Percentiles rank a stretch among this genome's conserved stretches.
Conservation (phyloP, 2,329 filamentous ascomycete genomes). For the Fusarium tuaranense region DNA sequence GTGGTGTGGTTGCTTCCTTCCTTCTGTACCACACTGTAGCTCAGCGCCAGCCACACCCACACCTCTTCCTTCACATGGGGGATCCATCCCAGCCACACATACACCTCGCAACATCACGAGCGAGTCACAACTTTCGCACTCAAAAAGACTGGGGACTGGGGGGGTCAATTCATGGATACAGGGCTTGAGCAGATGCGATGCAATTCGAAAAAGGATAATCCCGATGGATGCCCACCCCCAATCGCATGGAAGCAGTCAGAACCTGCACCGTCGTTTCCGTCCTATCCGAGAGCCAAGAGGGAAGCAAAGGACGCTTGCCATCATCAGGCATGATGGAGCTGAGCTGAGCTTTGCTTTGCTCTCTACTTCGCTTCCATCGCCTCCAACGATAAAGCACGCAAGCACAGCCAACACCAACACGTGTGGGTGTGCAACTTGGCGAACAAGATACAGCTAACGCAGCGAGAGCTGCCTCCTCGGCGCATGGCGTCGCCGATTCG, state of each 20-base stretch:
- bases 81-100: conserved; percentile 22
- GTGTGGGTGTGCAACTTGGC: conserved; percentile 22
- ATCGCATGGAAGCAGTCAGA: neutral
- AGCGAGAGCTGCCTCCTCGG: conserved; percentile 14
- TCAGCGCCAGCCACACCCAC: conserved; percentile 5
- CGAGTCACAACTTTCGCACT: neutral
- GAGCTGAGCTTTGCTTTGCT: neutral
- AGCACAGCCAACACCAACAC: conserved; percentile 18
- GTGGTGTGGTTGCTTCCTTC: conserved; percentile 30
- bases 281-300: conserved; percentile 12
- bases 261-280: conserved; percentile 10
- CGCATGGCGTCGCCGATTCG: conserved; percentile 8
- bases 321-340: conserved; percentile 1
- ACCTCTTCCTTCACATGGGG: neutral
- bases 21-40: neutral
- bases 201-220: neutral
- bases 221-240: neutral
- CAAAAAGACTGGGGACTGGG: neutral
- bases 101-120: conserved; percentile 8
- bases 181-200: neutral
- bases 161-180: neutral
- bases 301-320: conserved; percentile 5
- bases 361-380: neutral
- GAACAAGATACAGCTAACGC: conserved; percentile 28
- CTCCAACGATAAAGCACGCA: conserved; percentile 1